Base-by-base conservation (phyloP, 139 green algal species). In the Medakamo hakoo region DNA sequence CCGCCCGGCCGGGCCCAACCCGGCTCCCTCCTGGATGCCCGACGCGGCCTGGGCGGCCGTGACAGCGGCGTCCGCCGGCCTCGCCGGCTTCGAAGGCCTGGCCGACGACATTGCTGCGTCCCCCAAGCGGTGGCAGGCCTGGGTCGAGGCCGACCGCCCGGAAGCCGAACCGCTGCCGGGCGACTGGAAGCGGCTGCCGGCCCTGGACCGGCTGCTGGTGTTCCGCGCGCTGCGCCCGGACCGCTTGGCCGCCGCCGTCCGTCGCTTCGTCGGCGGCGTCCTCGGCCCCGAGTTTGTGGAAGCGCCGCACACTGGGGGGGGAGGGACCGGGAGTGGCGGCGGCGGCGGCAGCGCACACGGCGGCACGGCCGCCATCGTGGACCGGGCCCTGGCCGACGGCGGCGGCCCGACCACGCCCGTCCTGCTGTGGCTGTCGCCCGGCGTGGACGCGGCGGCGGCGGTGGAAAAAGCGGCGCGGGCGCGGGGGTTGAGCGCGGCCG, bases 101-200 rank as follows among this genome's bases (percentile, higher is more conserved):
- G 81, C 82, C 3, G 85, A 94, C 56, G 89, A 96, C 73, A 63
- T 96, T 27, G 74, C 87, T 23, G 80, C 80, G 31, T 79, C 64
- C 65, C 68, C 75, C 55, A 96, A 94, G 79, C 72, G 88, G 27
- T 96, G 89, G 89, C 64, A 75, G 4, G 89, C 95, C 75, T 95
- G 87, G 87, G 82, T 90, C 67, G 86, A 95, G 76, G 75, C 90
- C 32, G 82, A 92, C 67, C 68, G 84, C 27, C 84, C 86, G 23
- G 89, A 96, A 73, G 86, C 88, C n/a, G 87, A 94, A 74, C 80
- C 81, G 3, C 71, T 93, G 64, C 89, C 89, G 0, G 86, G 88
- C 1, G 88, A 95, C 70, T 96, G 88, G 88, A 94, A 93, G 76
- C 82, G 85, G 52, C 86, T 93, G 80, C 75, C 80, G 26, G 83